Evolutionary conservation across 192 early-diverging fungal species (phyloP), one percentile per base, ranked within the genome.

Genomic region (Backusella sp.): DNA sequence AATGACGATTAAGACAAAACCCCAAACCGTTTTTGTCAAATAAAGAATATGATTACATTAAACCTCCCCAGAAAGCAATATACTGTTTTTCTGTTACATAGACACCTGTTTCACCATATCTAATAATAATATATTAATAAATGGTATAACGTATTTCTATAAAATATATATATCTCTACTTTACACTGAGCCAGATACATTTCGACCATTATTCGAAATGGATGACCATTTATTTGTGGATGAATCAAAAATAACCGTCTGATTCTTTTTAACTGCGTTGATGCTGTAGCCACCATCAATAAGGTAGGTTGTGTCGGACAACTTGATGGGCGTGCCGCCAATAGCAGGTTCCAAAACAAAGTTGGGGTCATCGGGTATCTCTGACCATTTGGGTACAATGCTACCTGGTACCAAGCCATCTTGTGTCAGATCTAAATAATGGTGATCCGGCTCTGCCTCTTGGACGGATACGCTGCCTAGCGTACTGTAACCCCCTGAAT

Each of bases 341-440:
- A 68, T 21, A 1, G 67, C 8, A 36, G 35, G 19, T 19, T 68
- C 67, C n/a, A 37, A 5, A 0, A 37, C 34, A n/a, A 37, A 68
- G n/a, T 68, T 68, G 1, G 19, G 30, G 8, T 68, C 35, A 21
- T 35, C n/a, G 9, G n/a, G 32, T 17, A 68, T 37, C 34, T 21
- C n/a, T 39, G 36, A 21, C 67, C 67, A 68, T 68, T 59, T 59
- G 35, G 67, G 37, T 34, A 12, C 2, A 37, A 68, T 37, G 4
- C 19, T 21, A 21, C 35, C 67, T 21, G n/a, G 32, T 23, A 21
- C 36, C n/a, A 68, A 35, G 15, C 21, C 21, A 23, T 34, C 11
- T 68, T 68, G 35, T 68, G 67, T 68, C 36, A 68, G 35, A 37
- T 68, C 67, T 11, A 68, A 12, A 68, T 68, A 68, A 21, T 68